A percentile compares a stretch with the other conserved stretches of the same genome.
Evolutionary conservation across 2,329 filamentous ascomycete genomes (phyloP).

Genomic region (Fusarium succisae): DNA sequence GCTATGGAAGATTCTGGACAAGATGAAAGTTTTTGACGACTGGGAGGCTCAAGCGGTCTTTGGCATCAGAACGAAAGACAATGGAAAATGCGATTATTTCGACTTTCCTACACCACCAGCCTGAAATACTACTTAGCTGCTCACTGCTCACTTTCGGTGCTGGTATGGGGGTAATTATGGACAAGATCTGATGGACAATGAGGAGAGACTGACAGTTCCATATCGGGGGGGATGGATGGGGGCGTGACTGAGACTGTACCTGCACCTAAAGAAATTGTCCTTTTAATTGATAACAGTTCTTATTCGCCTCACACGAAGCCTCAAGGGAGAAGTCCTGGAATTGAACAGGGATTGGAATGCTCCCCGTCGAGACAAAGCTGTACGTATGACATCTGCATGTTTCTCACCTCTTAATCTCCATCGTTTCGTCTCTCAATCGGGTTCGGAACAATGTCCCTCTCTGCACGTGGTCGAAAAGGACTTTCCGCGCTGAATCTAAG

Average conservation of each 20-base stretch:
- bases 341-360: not conserved
- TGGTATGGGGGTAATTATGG: no score
- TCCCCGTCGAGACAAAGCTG: no score
- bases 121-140: rapidly evolving
- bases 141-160: rapidly evolving
- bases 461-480: rapidly evolving
- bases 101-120: rapidly evolving
- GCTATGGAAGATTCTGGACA: rapidly evolving
- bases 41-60: not conserved
- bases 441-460: rapidly evolving
- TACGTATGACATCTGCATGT: no score
- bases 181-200: not conserved
- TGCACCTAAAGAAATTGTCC: no score
- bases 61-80: not conserved
- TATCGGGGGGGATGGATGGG: not conserved
- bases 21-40: not conserved
- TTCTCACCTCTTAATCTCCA: rapidly evolving
- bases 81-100: not conserved
- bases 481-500: not conserved
- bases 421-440: rapidly evolving
- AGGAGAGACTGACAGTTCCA: rapidly evolving
- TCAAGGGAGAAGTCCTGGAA: no score
- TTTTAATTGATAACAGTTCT: no score
- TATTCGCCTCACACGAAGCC: no score
- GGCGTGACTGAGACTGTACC: not conserved